Evolutionary conservation across 108 stramenopile species (phyloP).

Genomic region (Pelagomonas calceolata): DNA sequence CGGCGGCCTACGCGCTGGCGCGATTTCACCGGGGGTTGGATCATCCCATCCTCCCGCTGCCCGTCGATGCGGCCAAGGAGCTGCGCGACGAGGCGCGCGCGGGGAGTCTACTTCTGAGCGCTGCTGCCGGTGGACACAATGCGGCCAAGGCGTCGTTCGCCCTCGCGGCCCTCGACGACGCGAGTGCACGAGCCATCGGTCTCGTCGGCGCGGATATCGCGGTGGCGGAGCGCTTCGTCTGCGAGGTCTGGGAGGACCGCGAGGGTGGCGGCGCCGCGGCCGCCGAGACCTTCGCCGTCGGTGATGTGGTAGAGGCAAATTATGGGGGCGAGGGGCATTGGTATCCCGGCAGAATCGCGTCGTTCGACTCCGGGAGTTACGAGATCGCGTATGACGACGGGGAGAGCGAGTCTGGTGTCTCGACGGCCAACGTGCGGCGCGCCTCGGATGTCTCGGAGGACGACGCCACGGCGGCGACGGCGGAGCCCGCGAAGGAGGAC

Average conservation of each 20-base stretch:
- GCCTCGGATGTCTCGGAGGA: no score
- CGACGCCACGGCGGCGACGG: no score
- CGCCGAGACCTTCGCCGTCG: not conserved
- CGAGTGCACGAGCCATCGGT: not conserved
- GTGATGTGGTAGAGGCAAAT: not conserved
- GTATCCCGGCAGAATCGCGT: not conserved
- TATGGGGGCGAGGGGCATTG: not conserved
- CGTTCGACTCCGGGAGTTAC: not conserved
- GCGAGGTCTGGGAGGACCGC: not conserved
- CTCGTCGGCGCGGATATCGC: not conserved
- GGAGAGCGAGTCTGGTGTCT: no score
- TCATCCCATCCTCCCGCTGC: not conserved
- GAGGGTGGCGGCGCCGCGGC: not conserved
- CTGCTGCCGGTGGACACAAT: not conserved
- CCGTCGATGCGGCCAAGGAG: not conserved
- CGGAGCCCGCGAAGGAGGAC: no score
- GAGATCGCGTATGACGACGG: no score
- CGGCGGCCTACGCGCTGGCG: not conserved
- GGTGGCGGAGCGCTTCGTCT: no score
- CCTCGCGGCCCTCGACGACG: not conserved
- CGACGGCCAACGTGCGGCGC: no score
- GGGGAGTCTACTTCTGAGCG: not conserved
- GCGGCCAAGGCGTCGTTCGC: not conserved
- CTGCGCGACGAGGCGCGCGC: not conserved
- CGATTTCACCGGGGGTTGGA: not conserved